A percentile compares a stretch with the other conserved stretches of the same genome.
These are phyloP conservation scores for Candida anglica DNA, from an alignment of 805 yeast genomes.

Conservation along the genomic window DNA sequence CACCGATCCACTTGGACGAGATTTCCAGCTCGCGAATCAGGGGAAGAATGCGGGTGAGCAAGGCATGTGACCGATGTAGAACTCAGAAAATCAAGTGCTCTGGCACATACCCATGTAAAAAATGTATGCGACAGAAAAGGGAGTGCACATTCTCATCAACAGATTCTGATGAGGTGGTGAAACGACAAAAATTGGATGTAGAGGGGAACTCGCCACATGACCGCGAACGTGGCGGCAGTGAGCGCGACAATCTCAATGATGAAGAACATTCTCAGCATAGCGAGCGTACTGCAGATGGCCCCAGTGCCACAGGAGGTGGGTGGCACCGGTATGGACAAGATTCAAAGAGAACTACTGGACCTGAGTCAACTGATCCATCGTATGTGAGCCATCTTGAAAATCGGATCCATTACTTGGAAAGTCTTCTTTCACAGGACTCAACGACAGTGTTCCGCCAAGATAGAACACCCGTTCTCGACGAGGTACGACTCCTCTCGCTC, in stretches of 20 bases:
- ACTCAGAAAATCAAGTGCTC: conserved; percentile 55
- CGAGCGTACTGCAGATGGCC: neutral
- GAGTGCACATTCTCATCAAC: too few relatives aligned
- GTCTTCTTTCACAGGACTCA: conserved; percentile 16
- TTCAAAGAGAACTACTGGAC: neutral
- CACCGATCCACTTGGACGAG: too few relatives aligned
- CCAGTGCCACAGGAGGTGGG: neutral
- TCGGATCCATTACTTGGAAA: conserved; percentile 37
- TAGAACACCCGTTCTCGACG: neutral
- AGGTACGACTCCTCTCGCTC: neutral
- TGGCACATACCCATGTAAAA: conserved; percentile 47
- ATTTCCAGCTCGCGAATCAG: conserved; percentile 4
- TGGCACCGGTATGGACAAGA: neutral
- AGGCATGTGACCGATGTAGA: conserved; percentile 56
- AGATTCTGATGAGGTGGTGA: too few relatives aligned
- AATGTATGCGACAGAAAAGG: conserved; percentile 37
- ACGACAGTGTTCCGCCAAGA: conserved; percentile 8
- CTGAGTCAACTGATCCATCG: conserved; percentile 9
- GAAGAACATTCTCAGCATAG: neutral
- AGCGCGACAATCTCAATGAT: neutral
- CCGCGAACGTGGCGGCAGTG: neutral
- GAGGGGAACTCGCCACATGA: conserved; percentile 11
- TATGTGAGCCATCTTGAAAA: conserved; percentile 36
- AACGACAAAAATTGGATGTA: too few relatives aligned
- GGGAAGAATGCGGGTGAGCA: conserved; percentile 39